Base-by-base conservation (phyloP, 1,284 basidiomycete genomes). In the Cryptococcus jaspeensis region DNA sequence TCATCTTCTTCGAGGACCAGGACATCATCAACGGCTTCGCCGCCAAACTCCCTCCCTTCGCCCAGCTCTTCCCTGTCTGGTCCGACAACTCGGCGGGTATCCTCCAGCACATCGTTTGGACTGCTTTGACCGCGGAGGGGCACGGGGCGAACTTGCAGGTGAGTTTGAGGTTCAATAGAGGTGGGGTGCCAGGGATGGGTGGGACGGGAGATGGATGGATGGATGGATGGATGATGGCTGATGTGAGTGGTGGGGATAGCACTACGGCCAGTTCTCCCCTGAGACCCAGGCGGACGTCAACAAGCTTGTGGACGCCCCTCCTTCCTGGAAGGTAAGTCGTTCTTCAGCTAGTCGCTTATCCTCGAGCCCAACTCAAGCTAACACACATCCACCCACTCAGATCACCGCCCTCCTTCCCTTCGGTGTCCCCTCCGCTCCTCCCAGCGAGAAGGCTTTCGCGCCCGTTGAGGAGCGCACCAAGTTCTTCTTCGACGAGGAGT, bases 1-100 rank as follows among this genome's bases (percentile, higher is more conserved):
- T 81, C 41, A 59, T 81, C 45, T 78, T 82, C 69, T 81, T 78
- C 59, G 77, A 78, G 52, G 78, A 79, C 64, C 74, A 80, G 61
- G 70, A 73, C 32, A 74, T 73, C 5, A 65, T 79, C 53, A 75
- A 80, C 16, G 60, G 65, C 18, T 80, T 78, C 65, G 67, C 71
- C 20, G 65, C 65, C 41, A 68, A 73, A 50, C 78, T 80, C 70
- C 78, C 79, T 35, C 46, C 60, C 25, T 67, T 67, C 53, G 56
- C 61, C 37, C 58, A 61, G 22, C 65, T 66, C 22, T 71, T 75
- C 66, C 59, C 61, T 12, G 55, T 58, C 20, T 75, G 69, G 69
- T 59, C 62, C 15, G 59, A 64, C 22, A 65, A 72, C 59, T 61
- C 68, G 5, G 52, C 65, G 5, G 73, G 71, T 55, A 79, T 79